Percentiles rank a stretch among this genome's conserved stretches.
phyloP scores from a whole-genome alignment of 2,329 filamentous ascomycete species.

The Aspergillus unguis region DNA sequence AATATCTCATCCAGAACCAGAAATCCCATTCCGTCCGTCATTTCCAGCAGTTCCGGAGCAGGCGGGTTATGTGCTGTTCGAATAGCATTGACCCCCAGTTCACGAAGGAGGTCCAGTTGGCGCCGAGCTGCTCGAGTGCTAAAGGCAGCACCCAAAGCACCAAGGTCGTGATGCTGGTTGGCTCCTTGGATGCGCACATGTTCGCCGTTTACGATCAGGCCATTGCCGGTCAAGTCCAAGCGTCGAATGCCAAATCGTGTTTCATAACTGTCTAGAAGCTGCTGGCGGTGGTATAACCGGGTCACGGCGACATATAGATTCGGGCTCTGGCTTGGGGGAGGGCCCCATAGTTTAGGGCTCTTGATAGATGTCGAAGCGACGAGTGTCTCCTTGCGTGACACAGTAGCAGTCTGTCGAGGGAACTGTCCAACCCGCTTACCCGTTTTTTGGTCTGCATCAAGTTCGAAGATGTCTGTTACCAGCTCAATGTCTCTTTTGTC shows the following conservation, averaged over 20 bases:
- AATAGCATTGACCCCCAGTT: conserved; percentile 5
- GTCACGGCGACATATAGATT: conserved; percentile 1
- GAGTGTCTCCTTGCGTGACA: not conserved
- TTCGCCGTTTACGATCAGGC: not conserved
- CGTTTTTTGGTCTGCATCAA: not conserved
- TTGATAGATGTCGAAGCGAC: not conserved
- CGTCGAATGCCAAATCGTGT: not conserved
- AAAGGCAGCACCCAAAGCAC: not conserved
- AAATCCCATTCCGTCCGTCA: conserved; percentile 8
- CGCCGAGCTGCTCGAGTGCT: not conserved
- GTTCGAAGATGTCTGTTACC: not conserved
- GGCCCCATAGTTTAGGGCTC: not conserved
- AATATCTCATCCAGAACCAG: conserved; percentile 6
- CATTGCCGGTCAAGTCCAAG: not conserved
- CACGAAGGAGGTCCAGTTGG: conserved; percentile 1
- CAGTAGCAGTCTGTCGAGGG: not conserved
- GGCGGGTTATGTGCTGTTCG: conserved; percentile 8
- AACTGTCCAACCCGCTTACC: not conserved
- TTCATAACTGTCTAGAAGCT: not conserved
- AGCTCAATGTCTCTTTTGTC: not conserved
- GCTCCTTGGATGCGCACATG: conserved; percentile 2
- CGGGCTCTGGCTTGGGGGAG: not conserved
- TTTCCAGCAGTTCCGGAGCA: not conserved
- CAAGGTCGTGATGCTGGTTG: conserved; percentile 8
- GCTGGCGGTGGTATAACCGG: not conserved